A percentile compares a stretch with the other conserved stretches of the same genome.
These are phyloP conservation scores for Candolleomyces eurysporus DNA, from an alignment of 768 basidiomycete genomes.

Conservation along the genomic window DNA sequence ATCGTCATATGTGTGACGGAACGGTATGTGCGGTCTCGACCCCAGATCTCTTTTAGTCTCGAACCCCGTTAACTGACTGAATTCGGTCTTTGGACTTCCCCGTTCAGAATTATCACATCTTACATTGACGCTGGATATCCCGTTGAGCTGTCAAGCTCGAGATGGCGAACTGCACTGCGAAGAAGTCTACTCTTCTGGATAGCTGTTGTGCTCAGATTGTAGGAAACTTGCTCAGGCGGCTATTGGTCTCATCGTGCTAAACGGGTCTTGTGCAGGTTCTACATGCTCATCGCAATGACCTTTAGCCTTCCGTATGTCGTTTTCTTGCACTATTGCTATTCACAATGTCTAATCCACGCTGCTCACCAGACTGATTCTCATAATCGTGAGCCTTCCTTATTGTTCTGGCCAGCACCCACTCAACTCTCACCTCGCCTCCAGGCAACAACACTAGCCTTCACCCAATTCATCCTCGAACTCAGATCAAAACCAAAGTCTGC, in stretches of 20 bases:
- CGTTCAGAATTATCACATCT: constrained; percentile 47
- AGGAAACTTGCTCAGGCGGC: constrained; percentile 21
- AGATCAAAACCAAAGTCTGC: constrained; percentile 6
- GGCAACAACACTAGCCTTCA: constrained; percentile 54
- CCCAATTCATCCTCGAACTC: constrained; percentile 43
- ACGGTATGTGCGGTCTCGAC: constrained; percentile 41
- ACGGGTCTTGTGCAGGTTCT: constrained; percentile 40
- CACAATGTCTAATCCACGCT: background rate
- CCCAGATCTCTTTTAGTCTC: background rate
- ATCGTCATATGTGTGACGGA: constrained; percentile 50
- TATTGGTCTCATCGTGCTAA: background rate
- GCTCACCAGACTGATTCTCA: constrained; percentile 41
- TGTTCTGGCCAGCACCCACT: background rate
- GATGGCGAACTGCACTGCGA: constrained; percentile 50
- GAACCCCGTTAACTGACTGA: background rate
- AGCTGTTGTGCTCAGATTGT: constrained; percentile 63
- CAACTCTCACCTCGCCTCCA: constrained; percentile 20
- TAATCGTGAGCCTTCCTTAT: constrained; percentile 38
- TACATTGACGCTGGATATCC: constrained; percentile 34
- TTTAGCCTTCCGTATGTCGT: constrained; percentile 62
- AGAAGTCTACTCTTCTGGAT: constrained; percentile 52
- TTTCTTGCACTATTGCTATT: background rate
- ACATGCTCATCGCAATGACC: constrained; percentile 76
- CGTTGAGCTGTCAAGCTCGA: constrained; percentile 24
- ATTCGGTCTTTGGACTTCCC: background rate